A percentile compares a stretch with the other conserved stretches of the same genome.
Evolutionary conservation across 129 eudicot genomes (phyloP).

Genomic region (Tanacetum coccineum): DNA sequence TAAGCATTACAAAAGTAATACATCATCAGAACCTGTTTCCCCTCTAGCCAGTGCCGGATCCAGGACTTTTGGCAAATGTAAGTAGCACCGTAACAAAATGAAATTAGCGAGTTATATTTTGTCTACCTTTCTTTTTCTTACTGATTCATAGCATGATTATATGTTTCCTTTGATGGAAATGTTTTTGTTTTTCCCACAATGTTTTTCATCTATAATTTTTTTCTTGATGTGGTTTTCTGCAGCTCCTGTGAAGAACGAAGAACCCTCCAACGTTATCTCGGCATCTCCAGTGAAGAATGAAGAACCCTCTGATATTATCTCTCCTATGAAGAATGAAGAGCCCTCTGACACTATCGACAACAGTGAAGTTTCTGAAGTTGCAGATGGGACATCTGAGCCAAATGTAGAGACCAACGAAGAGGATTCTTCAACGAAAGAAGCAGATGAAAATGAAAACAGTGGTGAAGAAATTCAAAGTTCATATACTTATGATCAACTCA

Average conservation of each 20-base stretch:
- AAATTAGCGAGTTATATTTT: not conserved
- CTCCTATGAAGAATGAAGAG: slow-evolving; percentile 13
- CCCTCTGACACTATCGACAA: slow-evolving; percentile 28
- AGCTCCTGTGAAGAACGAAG: slow-evolving; percentile 16
- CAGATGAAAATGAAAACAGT: slow-evolving; percentile 43
- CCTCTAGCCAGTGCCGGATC: slow-evolving; percentile 30
- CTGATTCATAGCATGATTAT: no score
- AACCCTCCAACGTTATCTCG: slow-evolving; percentile 12
- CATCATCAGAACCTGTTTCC: slow-evolving; percentile 46
- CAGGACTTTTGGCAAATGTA: slow-evolving; percentile 11
- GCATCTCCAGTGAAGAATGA: slow-evolving; percentile 16
- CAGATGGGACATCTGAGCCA: slow-evolving; percentile 32
- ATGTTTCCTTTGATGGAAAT: no score
- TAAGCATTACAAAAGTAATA: slow-evolving; percentile 35
- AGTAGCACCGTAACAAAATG: not conserved
- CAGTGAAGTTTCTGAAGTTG: slow-evolving; percentile 23
- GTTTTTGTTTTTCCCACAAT: no score
- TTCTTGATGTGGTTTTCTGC: not conserved
- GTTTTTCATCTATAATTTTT: no score
- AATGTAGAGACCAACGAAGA: slow-evolving; percentile 41
- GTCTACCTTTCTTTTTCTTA: no score
- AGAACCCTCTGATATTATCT: not conserved
- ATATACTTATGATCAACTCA: slow-evolving; percentile 63
- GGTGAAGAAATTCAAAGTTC: slow-evolving; percentile 48
- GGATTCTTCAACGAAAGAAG: slow-evolving; percentile 39